Base-by-base conservation (phyloP, 2,329 filamentous ascomycete genomes). In the Aaosphaeria arxii region DNA sequence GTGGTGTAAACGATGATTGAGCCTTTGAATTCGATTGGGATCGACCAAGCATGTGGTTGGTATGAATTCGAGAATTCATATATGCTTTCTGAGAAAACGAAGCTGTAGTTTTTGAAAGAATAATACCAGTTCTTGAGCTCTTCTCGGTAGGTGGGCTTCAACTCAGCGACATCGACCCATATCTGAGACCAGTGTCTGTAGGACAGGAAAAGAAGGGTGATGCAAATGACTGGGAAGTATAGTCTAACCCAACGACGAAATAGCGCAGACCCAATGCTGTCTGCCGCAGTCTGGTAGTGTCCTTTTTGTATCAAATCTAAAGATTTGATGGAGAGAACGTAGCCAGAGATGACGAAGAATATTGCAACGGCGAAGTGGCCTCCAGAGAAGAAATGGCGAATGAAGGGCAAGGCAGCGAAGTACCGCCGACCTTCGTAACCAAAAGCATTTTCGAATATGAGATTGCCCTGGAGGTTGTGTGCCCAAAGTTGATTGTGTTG, bases 101-200 rank as follows among this genome's bases (percentile, higher is more conserved):
- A 88, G 66, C 79, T 87, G 70, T 85, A 87, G 64, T 86, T 86
- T 62, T 87, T 88, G 54, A 71, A 65, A 5, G 54, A 57, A 17
- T 53, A 52, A 41, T 66, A 67, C 57, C 63, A 70, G 7, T 41
- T 51, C 43, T 48, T 51, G 30, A 64, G 30, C 9, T 69, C 65
- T 40, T 67, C 63, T 6, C 56, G 45, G 33, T 58, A 68, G 1
- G 61, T 60, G 61, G 81, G 73, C 61, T 87, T 81, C 50, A 60
- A 62, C 46, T 77, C 69, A 5, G 75, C 75, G 35, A 83, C 74
- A 0, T 78, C 52, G 7, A 60, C 43, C 48, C 56, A 64, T 1
- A 71, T 41, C 24, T 49, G 46, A 5, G 59, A 64, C 46, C 51
- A 61, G 55, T 86, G 81, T 67, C 79, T 80, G 1, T 74, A 69